These are phyloP conservation scores for Trypanosoma cruzi DNA, from an alignment of 208 protist genomes.

Conservation along the genomic window DNA sequence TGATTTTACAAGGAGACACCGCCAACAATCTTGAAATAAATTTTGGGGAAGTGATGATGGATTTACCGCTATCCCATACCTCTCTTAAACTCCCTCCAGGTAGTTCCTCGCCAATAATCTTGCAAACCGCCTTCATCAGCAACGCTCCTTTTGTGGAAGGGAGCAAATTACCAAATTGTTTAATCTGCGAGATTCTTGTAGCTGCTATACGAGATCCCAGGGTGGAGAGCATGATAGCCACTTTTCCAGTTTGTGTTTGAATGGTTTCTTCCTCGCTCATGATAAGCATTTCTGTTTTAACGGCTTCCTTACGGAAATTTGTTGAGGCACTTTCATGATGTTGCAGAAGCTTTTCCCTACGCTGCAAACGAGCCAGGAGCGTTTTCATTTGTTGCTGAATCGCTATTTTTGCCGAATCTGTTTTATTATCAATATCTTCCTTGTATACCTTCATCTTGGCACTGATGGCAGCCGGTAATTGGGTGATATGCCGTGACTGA, in stretches of 20 bases:
- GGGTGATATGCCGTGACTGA: conserved; percentile 16
- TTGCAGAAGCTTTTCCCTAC: background rate
- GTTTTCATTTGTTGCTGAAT: background rate
- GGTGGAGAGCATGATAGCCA: conserved; percentile 32
- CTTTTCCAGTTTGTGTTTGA: conserved; percentile 25
- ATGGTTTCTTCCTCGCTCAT: conserved; percentile 22
- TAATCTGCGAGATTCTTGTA: conserved; percentile 39
- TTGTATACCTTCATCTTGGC: conserved; percentile 21
- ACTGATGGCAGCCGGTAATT: conserved; percentile 18
- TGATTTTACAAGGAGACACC: conserved; percentile 39
- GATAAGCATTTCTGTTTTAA: conserved; percentile 4
- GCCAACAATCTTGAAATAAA: conserved; percentile 42
- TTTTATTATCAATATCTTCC: background rate
- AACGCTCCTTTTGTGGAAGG: conserved; percentile 44
- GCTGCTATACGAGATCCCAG: conserved; percentile 36
- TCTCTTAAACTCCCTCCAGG: conserved; percentile 45
- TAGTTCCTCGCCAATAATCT: conserved; percentile 63
- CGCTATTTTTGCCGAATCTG: background rate
- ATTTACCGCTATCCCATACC: conserved; percentile 46
- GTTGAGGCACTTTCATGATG: background rate
- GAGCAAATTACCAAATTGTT: conserved; percentile 39
- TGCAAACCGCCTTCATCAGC: conserved; percentile 57
- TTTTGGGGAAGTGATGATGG: conserved; percentile 43
- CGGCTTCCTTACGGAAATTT: background rate
- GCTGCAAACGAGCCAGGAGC: background rate